These are phyloP conservation scores for Russula compacta DNA, from an alignment of 768 basidiomycete species.

Conservation along the genomic window DNA sequence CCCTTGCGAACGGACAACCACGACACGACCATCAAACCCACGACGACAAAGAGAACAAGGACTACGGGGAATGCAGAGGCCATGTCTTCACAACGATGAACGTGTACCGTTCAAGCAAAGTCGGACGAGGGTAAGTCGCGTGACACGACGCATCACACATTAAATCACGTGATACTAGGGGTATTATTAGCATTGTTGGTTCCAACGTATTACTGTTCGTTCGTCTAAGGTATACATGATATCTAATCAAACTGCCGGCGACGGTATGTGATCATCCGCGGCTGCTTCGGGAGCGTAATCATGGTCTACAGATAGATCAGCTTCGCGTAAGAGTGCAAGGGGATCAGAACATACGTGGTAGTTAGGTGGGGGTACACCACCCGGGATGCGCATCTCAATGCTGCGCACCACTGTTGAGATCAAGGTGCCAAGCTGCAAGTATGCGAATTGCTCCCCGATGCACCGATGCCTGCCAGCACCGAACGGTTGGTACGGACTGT, in stretches of 20 bases:
- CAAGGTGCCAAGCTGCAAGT: conserved; percentile 84
- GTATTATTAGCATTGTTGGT: neutral
- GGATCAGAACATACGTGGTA: conserved; percentile 61
- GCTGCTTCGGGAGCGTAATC: conserved; percentile 81
- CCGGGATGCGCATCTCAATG: conserved; percentile 63
- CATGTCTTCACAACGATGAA: conserved; percentile 35
- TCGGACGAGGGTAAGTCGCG: neutral
- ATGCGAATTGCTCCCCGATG: conserved; percentile 96
- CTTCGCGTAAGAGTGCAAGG: neutral
- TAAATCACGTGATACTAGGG: neutral
- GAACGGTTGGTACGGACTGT: conserved; percentile 94
- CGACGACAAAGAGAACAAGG: conserved; percentile 53
- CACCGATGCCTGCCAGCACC: conserved; percentile 95
- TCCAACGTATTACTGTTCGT: neutral
- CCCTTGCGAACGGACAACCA: conserved; percentile 79
- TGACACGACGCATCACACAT: neutral
- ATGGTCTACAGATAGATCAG: conserved; percentile 53
- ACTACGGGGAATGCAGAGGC: conserved; percentile 62
- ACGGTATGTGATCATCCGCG: conserved; percentile 56
- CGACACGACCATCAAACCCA: conserved; percentile 52
- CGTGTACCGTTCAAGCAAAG: neutral
- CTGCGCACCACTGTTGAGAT: conserved; percentile 69
- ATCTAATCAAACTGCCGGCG: conserved; percentile 47
- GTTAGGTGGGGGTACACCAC: conserved; percentile 69
- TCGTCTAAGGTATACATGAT: neutral